These are phyloP conservation scores for Cicer arietinum DNA, from an alignment of 306 rosid genomes.

Conservation along the genomic window DNA sequence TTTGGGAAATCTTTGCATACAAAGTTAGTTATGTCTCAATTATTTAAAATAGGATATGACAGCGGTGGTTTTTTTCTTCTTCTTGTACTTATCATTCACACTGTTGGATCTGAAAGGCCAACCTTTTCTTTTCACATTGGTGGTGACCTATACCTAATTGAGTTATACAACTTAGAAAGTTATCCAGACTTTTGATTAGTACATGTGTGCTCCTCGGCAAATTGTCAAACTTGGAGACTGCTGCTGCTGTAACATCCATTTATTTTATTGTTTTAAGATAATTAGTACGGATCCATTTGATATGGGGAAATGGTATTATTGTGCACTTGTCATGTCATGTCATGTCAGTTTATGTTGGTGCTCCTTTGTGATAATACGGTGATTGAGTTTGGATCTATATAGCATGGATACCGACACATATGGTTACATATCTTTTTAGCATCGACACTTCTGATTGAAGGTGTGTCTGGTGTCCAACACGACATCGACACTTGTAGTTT, in stretches of 20 bases:
- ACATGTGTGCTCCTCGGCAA: background rate
- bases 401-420: no score
- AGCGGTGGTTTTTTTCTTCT: background rate
- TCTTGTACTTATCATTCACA: background rate
- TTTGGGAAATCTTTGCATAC: background rate
- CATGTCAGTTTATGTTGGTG: no score
- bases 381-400: no score
- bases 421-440: no score
- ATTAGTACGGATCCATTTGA: background rate
- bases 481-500: no score
- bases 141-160: constrained; percentile 2
- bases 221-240: no score
- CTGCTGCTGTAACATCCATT: background rate
- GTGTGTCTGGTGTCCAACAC: no score
- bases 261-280: background rate
- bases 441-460: no score
- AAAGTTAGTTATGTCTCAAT: constrained; percentile 14
- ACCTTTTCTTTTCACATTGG: background rate
- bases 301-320: background rate
- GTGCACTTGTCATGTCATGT: no score
- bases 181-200: constrained; percentile 15
- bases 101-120: constrained; percentile 6
- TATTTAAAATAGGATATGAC: background rate
- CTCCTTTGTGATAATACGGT: no score
- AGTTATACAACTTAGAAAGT: background rate